A percentile compares a stretch with the other conserved stretches of the same genome.
phyloP scores from a whole-genome alignment of 306 rosid species.

The Quercus parvula region DNA sequence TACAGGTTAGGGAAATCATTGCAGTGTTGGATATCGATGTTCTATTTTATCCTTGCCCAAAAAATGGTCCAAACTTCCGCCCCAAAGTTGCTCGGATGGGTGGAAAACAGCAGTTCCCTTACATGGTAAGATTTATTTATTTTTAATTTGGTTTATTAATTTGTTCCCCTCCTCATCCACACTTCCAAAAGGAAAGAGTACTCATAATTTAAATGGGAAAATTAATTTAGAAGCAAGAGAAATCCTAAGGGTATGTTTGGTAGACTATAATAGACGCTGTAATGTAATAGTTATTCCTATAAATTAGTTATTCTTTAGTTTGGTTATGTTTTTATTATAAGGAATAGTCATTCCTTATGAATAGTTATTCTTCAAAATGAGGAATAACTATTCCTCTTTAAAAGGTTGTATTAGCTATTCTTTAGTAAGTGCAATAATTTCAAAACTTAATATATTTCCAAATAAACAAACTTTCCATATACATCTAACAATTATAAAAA shows the following conservation, averaged over 20 bases:
- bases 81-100: constrained; percentile 83
- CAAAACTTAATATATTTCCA: too few species aligned
- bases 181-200: background rate
- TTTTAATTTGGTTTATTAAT: background rate
- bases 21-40: constrained; percentile 92
- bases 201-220: background rate
- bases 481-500: too few species aligned
- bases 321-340: too few species aligned
- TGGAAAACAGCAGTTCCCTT: constrained; percentile 91
- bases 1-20: constrained; percentile 92
- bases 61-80: constrained; percentile 86
- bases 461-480: too few species aligned
- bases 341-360: too few species aligned
- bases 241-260: background rate
- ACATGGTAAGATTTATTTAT: constrained; percentile 62
- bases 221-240: constrained; percentile 7
- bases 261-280: too few species aligned
- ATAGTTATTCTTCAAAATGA: too few species aligned
- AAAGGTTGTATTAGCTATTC: too few species aligned
- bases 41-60: constrained; percentile 90
- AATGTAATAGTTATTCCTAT: too few species aligned
- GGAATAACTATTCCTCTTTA: too few species aligned
- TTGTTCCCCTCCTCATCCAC: background rate
- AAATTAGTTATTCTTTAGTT: too few species aligned
- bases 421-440: too few species aligned